Base-by-base conservation (phyloP, 176 grass and related monocot species). In the Otatea glauca region DNA sequence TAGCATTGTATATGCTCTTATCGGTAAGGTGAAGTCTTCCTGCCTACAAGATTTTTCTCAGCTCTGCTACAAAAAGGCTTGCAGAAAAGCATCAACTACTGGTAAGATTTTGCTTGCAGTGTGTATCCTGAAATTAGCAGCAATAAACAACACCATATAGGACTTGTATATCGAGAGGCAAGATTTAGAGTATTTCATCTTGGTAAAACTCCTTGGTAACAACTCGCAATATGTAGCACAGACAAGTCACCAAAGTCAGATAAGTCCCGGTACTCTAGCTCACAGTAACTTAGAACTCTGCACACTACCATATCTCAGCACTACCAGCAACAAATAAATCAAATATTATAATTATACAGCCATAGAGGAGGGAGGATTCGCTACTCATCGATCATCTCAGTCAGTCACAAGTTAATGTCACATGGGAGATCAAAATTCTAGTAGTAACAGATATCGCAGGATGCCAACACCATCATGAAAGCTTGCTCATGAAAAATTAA, bases 341-440 rank as follows among this genome's bases (percentile, higher is more conserved):
- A 79, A 91, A 80, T 91, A 62, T 80, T 87, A 80, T 87, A 91
- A 84, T 91, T 91, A 87, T 91, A 91, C 70, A 87, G 75, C 74
- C 69, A 83, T 21, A 72, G 68, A 75, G 54, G 54, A 42, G 41
- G 89, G 74, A 60, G 32, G 85, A 91, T 91, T 87, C 24, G 58
- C 85, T 84, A 87, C 54, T 61, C 75, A 80, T 66, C 34, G 37
- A 84, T 83, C 80, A 87, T 79, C 75, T 63, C 80, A 62, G 85
- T 87, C 89, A 87, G 61, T 90, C 81, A 81, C 53, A 87, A 24
- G 80, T 78, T 90, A 90, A 90, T 87, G 84, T 91, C 80, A 75
- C 80, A 87, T 24, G 18, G 77, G 75, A 75, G 89, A 87, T 84
- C 89, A 91, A 91, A 91, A 91, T 84, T 91, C 80, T 80, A 91